A percentile compares a stretch with the other conserved stretches of the same genome.
Evolutionary conservation across 2,329 filamentous ascomycete genomes (phyloP).

Genomic region (Colletotrichum lupini): DNA sequence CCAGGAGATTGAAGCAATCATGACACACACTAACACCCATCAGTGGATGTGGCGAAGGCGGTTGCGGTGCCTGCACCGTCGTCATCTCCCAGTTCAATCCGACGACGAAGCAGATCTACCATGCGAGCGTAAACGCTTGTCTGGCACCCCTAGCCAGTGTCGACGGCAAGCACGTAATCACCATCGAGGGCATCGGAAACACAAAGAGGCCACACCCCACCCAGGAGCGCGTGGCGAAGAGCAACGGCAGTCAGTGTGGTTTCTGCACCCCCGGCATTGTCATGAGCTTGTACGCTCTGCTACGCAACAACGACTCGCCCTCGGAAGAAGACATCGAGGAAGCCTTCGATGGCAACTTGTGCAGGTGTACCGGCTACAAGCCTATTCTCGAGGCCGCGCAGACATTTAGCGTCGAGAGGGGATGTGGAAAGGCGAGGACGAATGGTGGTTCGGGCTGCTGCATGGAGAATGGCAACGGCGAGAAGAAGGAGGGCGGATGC

Average conservation of each 20-base stretch:
- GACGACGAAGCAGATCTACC: slow-evolving; percentile 91
- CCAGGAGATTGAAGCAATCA: background rate
- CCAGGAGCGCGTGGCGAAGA: slow-evolving; percentile 90
- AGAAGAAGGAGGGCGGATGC: slow-evolving; percentile 61
- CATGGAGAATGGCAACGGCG: slow-evolving; percentile 70
- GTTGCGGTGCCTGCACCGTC: slow-evolving; percentile 95
- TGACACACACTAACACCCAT: background rate
- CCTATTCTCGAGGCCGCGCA: slow-evolving; percentile 95
- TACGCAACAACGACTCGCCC: slow-evolving; percentile 84
- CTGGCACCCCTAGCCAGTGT: slow-evolving; percentile 91
- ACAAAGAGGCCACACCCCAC: slow-evolving; percentile 87
- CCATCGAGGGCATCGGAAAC: slow-evolving; percentile 94
- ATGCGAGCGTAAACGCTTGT: slow-evolving; percentile 97
- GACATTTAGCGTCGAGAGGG: slow-evolving; percentile 75
- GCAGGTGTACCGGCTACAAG: slow-evolving; percentile 93
- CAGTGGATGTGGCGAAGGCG: slow-evolving; percentile 91
- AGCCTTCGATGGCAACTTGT: slow-evolving; percentile 96
- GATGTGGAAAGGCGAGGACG: slow-evolving; percentile 60
- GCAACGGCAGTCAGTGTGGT: slow-evolving; percentile 91
- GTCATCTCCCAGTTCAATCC: slow-evolving; percentile 95
- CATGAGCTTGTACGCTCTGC: slow-evolving; percentile 94
- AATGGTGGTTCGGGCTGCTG: slow-evolving; percentile 73
- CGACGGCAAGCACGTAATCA: slow-evolving; percentile 98
- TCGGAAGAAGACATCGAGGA: slow-evolving; percentile 90
- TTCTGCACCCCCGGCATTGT: slow-evolving; percentile 99